These are phyloP conservation scores for Nannochloris sp. DNA, from an alignment of 139 green algal genomes.

Conservation along the genomic window DNA sequence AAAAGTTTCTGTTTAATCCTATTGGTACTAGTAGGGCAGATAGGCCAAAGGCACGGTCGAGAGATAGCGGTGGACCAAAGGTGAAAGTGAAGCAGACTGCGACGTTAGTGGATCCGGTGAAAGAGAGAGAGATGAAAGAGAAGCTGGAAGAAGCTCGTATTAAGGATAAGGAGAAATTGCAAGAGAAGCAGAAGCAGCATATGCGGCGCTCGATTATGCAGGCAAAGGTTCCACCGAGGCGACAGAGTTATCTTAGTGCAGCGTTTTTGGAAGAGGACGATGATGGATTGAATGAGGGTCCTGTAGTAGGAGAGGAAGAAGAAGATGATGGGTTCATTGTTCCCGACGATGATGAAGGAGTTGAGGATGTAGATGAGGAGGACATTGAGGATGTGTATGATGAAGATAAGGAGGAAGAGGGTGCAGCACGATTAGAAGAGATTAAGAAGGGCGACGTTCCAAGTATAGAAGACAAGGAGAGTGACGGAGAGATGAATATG, in stretches of 20 bases:
- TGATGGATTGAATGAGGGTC: slow-evolving; percentile 21
- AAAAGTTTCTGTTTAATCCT: slow-evolving; percentile 55
- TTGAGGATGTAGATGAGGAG: not conserved
- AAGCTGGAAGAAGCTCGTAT: slow-evolving; percentile 33
- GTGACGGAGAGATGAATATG: slow-evolving; percentile 11
- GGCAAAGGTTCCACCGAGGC: slow-evolving; percentile 7
- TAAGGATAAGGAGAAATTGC: slow-evolving; percentile 22
- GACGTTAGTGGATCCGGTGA: slow-evolving; percentile 31
- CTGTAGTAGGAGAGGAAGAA: slow-evolving; percentile 4
- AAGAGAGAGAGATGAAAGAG: slow-evolving; percentile 31
- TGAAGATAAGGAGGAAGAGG: slow-evolving; percentile 17
- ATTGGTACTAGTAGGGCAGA: slow-evolving; percentile 39
- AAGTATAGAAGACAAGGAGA: slow-evolving; percentile 11
- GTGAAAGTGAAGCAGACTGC: slow-evolving; percentile 22
- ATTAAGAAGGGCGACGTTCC: not conserved
- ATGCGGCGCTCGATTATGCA: slow-evolving; percentile 18
- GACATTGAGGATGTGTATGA: slow-evolving; percentile 6
- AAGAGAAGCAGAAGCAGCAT: slow-evolving; percentile 21
- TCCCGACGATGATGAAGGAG: slow-evolving; percentile 15
- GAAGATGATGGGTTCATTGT: slow-evolving; percentile 14
- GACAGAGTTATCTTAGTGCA: slow-evolving; percentile 15
- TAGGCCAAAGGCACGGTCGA: slow-evolving; percentile 55
- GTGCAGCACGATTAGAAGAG: slow-evolving; percentile 16
- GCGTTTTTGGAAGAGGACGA: slow-evolving; percentile 54
- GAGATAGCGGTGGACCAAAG: slow-evolving; percentile 25